These are phyloP conservation scores for Rhodamnia rubescens DNA, from an alignment of 345 rosid genomes.

Conservation along the genomic window DNA sequence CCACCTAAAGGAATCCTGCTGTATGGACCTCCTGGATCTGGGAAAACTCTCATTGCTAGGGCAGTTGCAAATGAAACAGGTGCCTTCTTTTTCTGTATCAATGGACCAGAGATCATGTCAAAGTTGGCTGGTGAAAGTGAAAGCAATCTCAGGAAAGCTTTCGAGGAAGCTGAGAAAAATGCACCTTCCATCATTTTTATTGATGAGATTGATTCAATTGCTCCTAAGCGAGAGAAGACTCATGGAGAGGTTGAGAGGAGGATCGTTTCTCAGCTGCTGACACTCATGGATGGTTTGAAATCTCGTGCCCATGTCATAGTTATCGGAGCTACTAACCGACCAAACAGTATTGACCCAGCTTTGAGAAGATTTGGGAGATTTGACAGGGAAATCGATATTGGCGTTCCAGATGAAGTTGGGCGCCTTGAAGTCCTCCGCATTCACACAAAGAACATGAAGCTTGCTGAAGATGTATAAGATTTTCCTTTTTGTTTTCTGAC, in stretches of 20 bases:
- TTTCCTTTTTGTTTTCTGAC: not conserved
- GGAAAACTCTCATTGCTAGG: conserved; percentile 89
- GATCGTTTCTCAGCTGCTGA: conserved; percentile 88
- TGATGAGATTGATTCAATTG: conserved; percentile 93
- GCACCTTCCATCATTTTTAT: conserved; percentile 92
- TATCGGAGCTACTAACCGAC: conserved; percentile 95
- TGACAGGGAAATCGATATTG: conserved; percentile 90
- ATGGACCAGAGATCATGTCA: conserved; percentile 97
- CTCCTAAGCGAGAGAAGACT: conserved; percentile 94
- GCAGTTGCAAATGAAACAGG: conserved; percentile 98
- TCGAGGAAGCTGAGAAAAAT: conserved; percentile 95
- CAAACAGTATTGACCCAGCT: conserved; percentile 94
- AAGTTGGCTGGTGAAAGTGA: conserved; percentile 98
- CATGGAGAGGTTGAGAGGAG: conserved; percentile 97
- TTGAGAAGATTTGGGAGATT: conserved; percentile 91
- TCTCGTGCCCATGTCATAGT: conserved; percentile 92
- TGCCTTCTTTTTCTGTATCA: conserved; percentile 91
- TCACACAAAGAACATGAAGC: conserved; percentile 97
- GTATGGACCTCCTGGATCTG: conserved; percentile 80
- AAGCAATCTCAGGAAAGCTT: conserved; percentile 92
- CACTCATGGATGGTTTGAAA: conserved; percentile 93
- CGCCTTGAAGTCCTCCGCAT: conserved; percentile 97
- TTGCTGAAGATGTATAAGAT: conserved; percentile 63
- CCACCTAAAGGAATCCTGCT: conserved; percentile 92
- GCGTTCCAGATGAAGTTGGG: conserved; percentile 94